A percentile compares a stretch with the other conserved stretches of the same genome.
phyloP scores from a whole-genome alignment of 2,329 filamentous ascomycete genomes.

The Talaromyces pinophilus region DNA sequence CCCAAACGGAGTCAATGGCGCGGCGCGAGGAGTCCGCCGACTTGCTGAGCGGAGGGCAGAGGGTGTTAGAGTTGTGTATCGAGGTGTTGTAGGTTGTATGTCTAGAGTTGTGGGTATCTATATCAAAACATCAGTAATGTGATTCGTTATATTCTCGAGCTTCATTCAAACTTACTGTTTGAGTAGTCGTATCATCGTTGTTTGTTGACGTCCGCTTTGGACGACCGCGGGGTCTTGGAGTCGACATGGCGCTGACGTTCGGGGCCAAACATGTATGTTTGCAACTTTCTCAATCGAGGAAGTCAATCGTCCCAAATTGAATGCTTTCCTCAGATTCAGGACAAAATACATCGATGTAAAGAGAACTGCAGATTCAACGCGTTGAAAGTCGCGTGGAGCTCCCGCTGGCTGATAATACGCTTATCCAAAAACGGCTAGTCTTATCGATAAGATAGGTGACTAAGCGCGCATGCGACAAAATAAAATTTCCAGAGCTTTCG shows the following conservation, averaged over 20 bases:
- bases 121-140: not conserved
- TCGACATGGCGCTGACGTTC: conserved; percentile 16
- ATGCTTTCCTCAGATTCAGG: not conserved
- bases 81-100: conserved; percentile 38
- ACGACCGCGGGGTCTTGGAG: conserved; percentile 21
- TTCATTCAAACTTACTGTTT: conserved; percentile 9
- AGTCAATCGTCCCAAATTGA: not conserved
- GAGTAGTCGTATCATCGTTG: conserved; percentile 25
- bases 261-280: not conserved
- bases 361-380: not conserved
- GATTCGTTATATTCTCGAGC: not conserved
- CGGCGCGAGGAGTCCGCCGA: conserved; percentile 41
- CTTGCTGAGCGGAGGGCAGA: conserved; percentile 37
- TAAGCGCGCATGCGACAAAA: conserved; percentile 28
- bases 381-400: conserved; percentile 19
- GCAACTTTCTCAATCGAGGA: not conserved
- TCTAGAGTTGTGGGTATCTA: conserved; percentile 20
- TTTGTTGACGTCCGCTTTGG: conserved; percentile 21
- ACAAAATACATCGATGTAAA: not conserved
- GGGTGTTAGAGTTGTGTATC: conserved; percentile 35
- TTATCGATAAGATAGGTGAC: conserved; percentile 41
- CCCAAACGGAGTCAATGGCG: conserved; percentile 58
- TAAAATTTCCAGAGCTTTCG: conserved; percentile 23
- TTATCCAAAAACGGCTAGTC: conserved; percentile 17
- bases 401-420: not conserved